phyloP scores from a whole-genome alignment of 306 rosid genomes.

The Cicer arietinum region DNA sequence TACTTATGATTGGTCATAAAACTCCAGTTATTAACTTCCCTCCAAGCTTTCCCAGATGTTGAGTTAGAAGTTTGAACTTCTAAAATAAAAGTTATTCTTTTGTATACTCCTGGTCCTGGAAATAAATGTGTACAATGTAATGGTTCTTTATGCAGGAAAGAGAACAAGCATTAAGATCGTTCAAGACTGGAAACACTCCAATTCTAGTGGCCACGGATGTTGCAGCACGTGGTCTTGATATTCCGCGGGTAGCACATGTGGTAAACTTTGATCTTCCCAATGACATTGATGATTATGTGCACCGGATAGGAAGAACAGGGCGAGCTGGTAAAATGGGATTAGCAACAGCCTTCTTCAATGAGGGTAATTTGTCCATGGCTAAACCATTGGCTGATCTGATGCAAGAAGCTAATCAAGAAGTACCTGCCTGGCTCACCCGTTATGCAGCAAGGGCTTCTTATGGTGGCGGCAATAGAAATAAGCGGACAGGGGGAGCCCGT shows the following conservation, averaged over 20 bases:
- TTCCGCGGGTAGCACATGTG: slow-evolving; percentile 82
- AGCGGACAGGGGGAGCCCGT: slow-evolving; percentile 66
- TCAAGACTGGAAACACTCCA: slow-evolving; percentile 79
- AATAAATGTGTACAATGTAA: slow-evolving; percentile 2
- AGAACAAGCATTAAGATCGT: slow-evolving; percentile 75
- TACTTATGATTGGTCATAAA: background rate
- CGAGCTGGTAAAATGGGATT: slow-evolving; percentile 83
- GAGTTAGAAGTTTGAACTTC: slow-evolving; percentile 2
- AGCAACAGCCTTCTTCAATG: slow-evolving; percentile 85
- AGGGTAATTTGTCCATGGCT: slow-evolving; percentile 63
- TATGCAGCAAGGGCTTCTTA: slow-evolving; percentile 62
- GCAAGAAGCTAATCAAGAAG: slow-evolving; percentile 89
- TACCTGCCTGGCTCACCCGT: slow-evolving; percentile 78
- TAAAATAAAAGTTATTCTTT: slow-evolving; percentile 17
- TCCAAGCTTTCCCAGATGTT: slow-evolving; percentile 27
- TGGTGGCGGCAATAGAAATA: slow-evolving; percentile 62
- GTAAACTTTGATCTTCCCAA: slow-evolving; percentile 84
- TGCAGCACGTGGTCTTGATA: slow-evolving; percentile 90
- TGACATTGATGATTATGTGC: slow-evolving; percentile 86
- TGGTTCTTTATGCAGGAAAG: slow-evolving; percentile 66
- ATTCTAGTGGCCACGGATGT: slow-evolving; percentile 88
- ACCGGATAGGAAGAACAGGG: slow-evolving; percentile 86
- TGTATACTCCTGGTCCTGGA: background rate
- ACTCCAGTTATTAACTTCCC: background rate
- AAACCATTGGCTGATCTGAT: slow-evolving; percentile 75